phyloP scores from a whole-genome alignment of 305 asterid genomes.

The Fraxinus dipetala region DNA sequence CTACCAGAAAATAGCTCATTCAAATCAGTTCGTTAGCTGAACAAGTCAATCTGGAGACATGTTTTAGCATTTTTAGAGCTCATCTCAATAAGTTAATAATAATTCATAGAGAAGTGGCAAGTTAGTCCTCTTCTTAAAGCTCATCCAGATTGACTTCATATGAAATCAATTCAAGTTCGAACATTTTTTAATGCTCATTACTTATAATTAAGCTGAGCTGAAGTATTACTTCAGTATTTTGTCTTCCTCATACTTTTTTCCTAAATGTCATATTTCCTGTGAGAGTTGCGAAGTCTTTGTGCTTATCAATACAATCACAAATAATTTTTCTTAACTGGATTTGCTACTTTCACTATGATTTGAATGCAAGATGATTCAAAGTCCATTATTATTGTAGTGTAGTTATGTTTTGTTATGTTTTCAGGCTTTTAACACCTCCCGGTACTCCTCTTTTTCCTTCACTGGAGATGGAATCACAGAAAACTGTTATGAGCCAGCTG shows the following conservation, averaged over 20 bases:
- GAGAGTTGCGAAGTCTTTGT: neutral
- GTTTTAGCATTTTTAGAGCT: neutral
- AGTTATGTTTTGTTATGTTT: constrained; percentile 17
- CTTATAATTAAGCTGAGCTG: neutral
- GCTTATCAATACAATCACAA: neutral
- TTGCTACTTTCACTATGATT: constrained; percentile 15
- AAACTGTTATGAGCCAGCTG: constrained; percentile 66
- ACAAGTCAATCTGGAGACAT: neutral
- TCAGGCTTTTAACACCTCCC: constrained; percentile 97
- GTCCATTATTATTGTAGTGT: constrained; percentile 1
- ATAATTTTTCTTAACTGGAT: neutral
- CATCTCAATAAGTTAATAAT: neutral
- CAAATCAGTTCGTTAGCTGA: neutral
- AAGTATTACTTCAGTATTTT: neutral
- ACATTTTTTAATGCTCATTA: neutral
- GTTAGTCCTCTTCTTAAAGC: neutral
- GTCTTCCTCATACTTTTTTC: neutral
- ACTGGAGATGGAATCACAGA: constrained; percentile 83
- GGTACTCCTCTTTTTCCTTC: constrained; percentile 97
- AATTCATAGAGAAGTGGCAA: neutral
- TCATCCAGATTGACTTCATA: neutral
- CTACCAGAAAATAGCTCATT: neutral
- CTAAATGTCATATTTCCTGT: neutral
- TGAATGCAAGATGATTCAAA: constrained; percentile 3
- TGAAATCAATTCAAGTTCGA: neutral